Evolutionary conservation across 2,329 filamentous ascomycete genomes (phyloP).

Genomic region (Alternaria brassicicola): DNA sequence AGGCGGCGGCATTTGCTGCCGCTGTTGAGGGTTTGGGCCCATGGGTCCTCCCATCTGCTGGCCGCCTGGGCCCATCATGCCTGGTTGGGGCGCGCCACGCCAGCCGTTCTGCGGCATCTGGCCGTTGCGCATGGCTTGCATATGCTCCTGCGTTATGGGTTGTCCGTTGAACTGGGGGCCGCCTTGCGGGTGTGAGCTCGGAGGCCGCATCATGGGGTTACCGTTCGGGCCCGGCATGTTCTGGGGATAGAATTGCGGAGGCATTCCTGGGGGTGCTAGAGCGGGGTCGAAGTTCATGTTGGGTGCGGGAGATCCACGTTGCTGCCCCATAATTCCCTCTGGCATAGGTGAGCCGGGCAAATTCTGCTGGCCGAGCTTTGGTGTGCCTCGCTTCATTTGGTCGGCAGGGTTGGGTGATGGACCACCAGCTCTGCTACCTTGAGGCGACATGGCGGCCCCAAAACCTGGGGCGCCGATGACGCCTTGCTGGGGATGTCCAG

Average conservation of each 20-base stretch:
- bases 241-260: slow-evolving; percentile 44
- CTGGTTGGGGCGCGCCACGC: slow-evolving; percentile 45
- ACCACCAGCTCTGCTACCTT: slow-evolving; percentile 69
- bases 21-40: slow-evolving; percentile 71
- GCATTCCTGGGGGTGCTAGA: slow-evolving; percentile 57
- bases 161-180: slow-evolving; percentile 61
- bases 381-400: slow-evolving; percentile 78
- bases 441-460: slow-evolving; percentile 70
- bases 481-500: slow-evolving; percentile 55
- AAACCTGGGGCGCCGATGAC: slow-evolving; percentile 63
- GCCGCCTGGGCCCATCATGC: slow-evolving; percentile 63
- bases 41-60: slow-evolving; percentile 60
- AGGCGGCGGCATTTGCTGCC: slow-evolving; percentile 62
- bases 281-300: slow-evolving; percentile 58
- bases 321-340: slow-evolving; percentile 69
- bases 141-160: slow-evolving; percentile 66
- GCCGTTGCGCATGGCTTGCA: slow-evolving; percentile 51
- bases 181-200: slow-evolving; percentile 55
- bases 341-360: slow-evolving; percentile 72
- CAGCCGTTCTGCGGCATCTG: slow-evolving; percentile 49
- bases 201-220: slow-evolving; percentile 61
- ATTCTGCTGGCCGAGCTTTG: slow-evolving; percentile 71
- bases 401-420: slow-evolving; percentile 79
- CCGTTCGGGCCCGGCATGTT: slow-evolving; percentile 39
- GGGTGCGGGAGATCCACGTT: slow-evolving; percentile 65